Percentiles rank a stretch among this genome's conserved stretches.
Conservation (phyloP, 805 yeast species). For the Lipomyces lipofer region DNA sequence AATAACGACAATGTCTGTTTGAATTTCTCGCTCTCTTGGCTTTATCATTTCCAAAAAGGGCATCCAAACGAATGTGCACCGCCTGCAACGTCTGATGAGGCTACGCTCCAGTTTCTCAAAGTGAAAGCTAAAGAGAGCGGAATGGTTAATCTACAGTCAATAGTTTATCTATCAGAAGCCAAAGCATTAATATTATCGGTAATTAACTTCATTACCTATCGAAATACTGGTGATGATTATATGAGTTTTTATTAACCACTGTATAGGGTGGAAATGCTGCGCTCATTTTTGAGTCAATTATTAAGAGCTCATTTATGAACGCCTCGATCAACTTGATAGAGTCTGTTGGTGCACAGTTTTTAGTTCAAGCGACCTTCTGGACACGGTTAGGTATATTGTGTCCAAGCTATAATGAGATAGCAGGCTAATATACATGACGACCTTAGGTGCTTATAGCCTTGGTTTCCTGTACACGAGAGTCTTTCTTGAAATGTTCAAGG, state of each 20-base stretch:
- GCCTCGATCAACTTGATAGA: constrained; percentile 1
- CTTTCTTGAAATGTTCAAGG: constrained; percentile 2
- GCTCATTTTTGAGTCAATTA: constrained; percentile 16
- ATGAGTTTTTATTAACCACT: not conserved
- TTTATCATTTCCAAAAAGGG: constrained; percentile 65
- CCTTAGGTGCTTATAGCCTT: constrained; percentile 10
- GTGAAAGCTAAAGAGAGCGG: constrained; percentile 51
- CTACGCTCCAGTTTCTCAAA: constrained; percentile 62
- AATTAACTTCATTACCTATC: not conserved
- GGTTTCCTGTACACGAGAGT: constrained; percentile 7
- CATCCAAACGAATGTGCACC: constrained; percentile 59
- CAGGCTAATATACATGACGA: not conserved
- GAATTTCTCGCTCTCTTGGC: constrained; percentile 71
- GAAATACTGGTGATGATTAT: not conserved
- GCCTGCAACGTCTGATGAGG: constrained; percentile 60
- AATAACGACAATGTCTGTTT: constrained; percentile 72
- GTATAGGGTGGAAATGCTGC: constrained; percentile 11
- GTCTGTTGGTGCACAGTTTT: constrained; percentile 15
- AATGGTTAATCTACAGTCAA: constrained; percentile 41
- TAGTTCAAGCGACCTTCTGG: constrained; percentile 18
- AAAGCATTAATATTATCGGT: constrained; percentile 32
- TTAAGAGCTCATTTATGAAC: constrained; percentile 10
- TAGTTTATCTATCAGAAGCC: constrained; percentile 67
- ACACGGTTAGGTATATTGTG: constrained; percentile 8
- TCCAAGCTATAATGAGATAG: not conserved